These are phyloP conservation scores for Chlorella sp. DNA, from an alignment of 139 green algal species.

Conservation along the genomic window DNA sequence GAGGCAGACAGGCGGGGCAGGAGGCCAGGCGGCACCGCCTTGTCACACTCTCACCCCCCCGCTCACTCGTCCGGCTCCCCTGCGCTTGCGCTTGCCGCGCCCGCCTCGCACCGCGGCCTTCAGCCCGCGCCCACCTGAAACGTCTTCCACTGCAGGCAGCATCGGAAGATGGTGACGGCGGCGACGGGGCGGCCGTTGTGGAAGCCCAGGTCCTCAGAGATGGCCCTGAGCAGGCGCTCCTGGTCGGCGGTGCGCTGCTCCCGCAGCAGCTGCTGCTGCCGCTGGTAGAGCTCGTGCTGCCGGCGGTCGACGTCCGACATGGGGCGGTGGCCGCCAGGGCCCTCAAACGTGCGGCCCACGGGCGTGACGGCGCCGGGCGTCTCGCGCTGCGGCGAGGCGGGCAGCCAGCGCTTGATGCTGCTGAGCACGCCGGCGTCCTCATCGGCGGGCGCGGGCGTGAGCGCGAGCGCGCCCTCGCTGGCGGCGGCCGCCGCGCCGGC, in stretches of 20 bases:
- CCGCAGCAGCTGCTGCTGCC: conserved; percentile 83
- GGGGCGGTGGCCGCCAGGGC: conserved; percentile 13
- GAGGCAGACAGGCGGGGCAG: too few relatives aligned
- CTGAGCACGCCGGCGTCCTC: not conserved
- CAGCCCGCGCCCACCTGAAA: too few relatives aligned
- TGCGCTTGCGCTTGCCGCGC: too few relatives aligned
- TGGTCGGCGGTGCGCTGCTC: conserved; percentile 88
- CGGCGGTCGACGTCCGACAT: conserved; percentile 73
- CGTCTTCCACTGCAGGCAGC: conserved; percentile 85
- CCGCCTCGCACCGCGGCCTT: too few relatives aligned
- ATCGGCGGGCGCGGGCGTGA: not conserved
- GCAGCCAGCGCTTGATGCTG: too few relatives aligned
- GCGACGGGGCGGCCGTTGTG: conserved; percentile 81
- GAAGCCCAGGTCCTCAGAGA: conserved; percentile 80
- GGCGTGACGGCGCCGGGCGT: not conserved
- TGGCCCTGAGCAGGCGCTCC: conserved; percentile 77
- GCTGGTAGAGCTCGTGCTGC: conserved; percentile 80
- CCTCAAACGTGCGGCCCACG: not conserved
- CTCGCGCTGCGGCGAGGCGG: too few relatives aligned
- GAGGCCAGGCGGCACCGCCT: too few relatives aligned
- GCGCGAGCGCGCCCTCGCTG: not conserved
- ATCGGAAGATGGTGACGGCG: conserved; percentile 90
- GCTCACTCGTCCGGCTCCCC: too few relatives aligned
- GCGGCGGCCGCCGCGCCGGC: conserved; percentile 7
- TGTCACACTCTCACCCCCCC: too few relatives aligned